Base-by-base conservation (phyloP, 495 filamentous ascomycete genomes). In the Friedmanniomyces simplex region DNA sequence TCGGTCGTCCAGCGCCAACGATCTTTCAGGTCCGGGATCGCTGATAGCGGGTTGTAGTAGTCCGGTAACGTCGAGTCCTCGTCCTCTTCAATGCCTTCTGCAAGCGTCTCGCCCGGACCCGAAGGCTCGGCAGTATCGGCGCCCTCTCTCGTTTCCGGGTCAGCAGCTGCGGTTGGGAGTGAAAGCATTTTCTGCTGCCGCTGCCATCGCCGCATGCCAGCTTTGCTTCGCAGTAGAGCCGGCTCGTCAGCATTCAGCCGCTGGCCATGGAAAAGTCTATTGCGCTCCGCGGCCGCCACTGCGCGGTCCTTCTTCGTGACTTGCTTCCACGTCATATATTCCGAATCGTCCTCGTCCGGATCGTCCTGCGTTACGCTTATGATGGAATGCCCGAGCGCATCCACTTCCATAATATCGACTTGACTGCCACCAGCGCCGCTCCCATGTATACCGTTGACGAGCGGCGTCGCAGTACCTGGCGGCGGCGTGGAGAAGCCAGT, bases 251-350 rank as follows among this genome's bases (percentile, higher is more conserved):
- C 65, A 63, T 95, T 94, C 20, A 99, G 75, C 68, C 81, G 89
- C 62, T 91, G 84, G 36, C 83, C 85, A 56, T 83, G 81, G 66
- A 99, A 91, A 21, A 97, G 77, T 47, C 87, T 84, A 70, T 91
- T 85, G 24, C 93, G 76, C 57, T 84, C 79, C 57, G 85, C 81
- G 11, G 93, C 89, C 39, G 91, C 82, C 14, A 86, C 73, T n/a
- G 93, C 93, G 46, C 93, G 82, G 59, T 94, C 90, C 68, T 94
- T 95, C 71, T 96, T 96, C 1, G 93, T 99, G 37, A 96, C 88
- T 68, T 95, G 91, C 74, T 97, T 99, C 93, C 93, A 99, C 41
- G 90, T 87, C 67, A 94, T 94, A 73, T 91, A 95, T 63, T 95
- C 91, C 1, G 88, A 81, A 63, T 96, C 91, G 60, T 96, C 85